phyloP scores from a whole-genome alignment of 1,284 basidiomycete species.

The Cryptococcus jaspeensis region DNA sequence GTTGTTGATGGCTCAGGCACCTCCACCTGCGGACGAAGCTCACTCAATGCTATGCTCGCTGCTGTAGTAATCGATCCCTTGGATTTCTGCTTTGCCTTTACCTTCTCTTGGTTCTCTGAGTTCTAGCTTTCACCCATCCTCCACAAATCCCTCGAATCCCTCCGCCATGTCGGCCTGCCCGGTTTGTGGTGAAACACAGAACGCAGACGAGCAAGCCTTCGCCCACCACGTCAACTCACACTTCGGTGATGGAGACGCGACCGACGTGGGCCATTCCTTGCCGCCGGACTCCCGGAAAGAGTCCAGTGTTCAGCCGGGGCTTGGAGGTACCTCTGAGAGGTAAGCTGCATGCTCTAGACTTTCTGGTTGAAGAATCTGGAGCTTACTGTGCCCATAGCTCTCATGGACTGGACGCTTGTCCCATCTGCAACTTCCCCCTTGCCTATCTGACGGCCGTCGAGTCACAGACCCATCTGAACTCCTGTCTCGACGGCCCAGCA shows the following conservation, averaged over 20 bases:
- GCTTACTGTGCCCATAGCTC: too few relatives aligned
- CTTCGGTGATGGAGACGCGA: slow-evolving; percentile 17
- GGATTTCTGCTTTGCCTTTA: too few relatives aligned
- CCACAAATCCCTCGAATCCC: too few relatives aligned
- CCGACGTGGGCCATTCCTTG: too few relatives aligned
- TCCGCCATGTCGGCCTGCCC: slow-evolving; percentile 26
- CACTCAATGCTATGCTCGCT: too few relatives aligned
- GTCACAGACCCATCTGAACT: slow-evolving; percentile 26
- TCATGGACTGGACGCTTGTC: slow-evolving; percentile 16
- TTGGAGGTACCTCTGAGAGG: not conserved
- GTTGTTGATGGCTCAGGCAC: too few relatives aligned
- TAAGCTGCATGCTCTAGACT: too few relatives aligned
- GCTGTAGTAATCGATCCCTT: too few relatives aligned
- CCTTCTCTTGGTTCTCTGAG: too few relatives aligned
- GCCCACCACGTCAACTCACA: slow-evolving; percentile 40
- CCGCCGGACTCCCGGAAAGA: not conserved
- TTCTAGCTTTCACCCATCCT: too few relatives aligned
- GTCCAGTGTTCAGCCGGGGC: not conserved
- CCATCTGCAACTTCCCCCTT: slow-evolving; percentile 30
- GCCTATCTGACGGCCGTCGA: slow-evolving; percentile 9
- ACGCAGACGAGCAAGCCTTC: slow-evolving; percentile 29
- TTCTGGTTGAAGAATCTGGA: too few relatives aligned
- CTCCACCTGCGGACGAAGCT: too few relatives aligned
- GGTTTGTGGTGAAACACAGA: slow-evolving; percentile 25
- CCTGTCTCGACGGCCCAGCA: slow-evolving; percentile 25